Percentiles rank a stretch among this genome's conserved stretches.
Conservation (phyloP, 75 land plant genomes). For the Cryptomeria japonica region DNA sequence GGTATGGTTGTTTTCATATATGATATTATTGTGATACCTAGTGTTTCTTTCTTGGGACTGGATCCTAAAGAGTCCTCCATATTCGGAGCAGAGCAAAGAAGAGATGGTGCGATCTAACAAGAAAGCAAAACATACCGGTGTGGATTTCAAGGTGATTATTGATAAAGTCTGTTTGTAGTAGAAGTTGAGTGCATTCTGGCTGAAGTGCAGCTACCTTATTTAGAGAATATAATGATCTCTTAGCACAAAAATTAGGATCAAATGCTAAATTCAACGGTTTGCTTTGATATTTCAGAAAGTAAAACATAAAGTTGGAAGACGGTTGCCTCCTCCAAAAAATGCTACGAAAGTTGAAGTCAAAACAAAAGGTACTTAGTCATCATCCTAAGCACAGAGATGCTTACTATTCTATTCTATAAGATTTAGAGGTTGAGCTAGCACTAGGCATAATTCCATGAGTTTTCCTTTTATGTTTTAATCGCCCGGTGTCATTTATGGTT, state of each 20-base stretch:
- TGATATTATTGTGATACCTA: too few species aligned
- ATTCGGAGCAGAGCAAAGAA: neutral
- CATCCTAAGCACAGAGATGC: neutral
- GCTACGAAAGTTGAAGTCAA: slow-evolving; percentile 76
- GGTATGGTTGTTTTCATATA: too few species aligned
- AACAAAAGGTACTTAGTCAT: slow-evolving; percentile 62
- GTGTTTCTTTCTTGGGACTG: neutral
- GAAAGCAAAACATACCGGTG: slow-evolving; percentile 2
- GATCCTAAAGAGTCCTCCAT: neutral
- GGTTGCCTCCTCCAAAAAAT: slow-evolving; percentile 84
- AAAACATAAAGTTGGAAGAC: slow-evolving; percentile 85
- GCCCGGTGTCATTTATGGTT: neutral
- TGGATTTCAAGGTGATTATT: slow-evolving; percentile 1
- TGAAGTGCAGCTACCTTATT: neutral
- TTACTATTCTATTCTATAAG: neutral
- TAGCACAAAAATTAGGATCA: neutral
- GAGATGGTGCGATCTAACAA: slow-evolving; percentile 6
- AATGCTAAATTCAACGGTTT: neutral
- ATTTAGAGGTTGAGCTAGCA: neutral
- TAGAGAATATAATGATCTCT: neutral
- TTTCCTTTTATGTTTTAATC: neutral
- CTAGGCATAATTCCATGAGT: neutral
- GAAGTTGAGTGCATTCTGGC: neutral
- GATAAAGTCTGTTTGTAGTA: neutral
- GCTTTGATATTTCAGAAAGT: slow-evolving; percentile 61